These are phyloP conservation scores for Fusarium neocosmosporiellum DNA, from an alignment of 2,329 filamentous ascomycete genomes.

Conservation along the genomic window DNA sequence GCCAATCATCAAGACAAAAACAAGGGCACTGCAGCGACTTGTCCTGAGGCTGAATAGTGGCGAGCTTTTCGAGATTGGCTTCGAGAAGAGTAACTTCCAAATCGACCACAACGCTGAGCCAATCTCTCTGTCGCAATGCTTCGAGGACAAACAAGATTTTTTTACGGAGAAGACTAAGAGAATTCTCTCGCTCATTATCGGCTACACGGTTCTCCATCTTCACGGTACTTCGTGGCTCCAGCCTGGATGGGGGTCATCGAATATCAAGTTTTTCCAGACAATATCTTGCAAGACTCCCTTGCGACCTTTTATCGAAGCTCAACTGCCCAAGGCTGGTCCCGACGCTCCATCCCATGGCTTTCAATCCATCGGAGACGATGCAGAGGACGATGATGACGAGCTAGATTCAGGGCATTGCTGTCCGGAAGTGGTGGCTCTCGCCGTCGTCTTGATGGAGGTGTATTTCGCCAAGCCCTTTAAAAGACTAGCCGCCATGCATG, in stretches of 20 bases:
- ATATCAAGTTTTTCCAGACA: background rate
- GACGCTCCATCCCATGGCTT: background rate
- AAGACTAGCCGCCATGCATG: background rate
- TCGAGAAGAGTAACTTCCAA: background rate
- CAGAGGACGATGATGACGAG: background rate
- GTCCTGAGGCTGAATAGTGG: background rate
- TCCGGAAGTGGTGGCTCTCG: slow-evolving; percentile 1
- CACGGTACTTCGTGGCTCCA: background rate
- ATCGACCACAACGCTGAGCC: background rate
- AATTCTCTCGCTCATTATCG: background rate
- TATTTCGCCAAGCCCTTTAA: slow-evolving; percentile 14
- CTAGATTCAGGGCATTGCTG: background rate
- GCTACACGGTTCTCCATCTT: background rate
- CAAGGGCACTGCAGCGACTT: background rate
- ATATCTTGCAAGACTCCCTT: background rate
- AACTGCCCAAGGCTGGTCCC: background rate
- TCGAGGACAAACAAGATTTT: background rate
- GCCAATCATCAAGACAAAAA: background rate
- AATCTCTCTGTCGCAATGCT: background rate
- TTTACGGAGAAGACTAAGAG: background rate
- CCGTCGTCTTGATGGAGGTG: slow-evolving; percentile 13
- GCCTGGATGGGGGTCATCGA: background rate
- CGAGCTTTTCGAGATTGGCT: slow-evolving; percentile 4
- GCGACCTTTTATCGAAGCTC: background rate
- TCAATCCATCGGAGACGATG: background rate